Conservation (phyloP, 176 grass and related monocot genomes). For the Pontederia paniculata region DNA sequence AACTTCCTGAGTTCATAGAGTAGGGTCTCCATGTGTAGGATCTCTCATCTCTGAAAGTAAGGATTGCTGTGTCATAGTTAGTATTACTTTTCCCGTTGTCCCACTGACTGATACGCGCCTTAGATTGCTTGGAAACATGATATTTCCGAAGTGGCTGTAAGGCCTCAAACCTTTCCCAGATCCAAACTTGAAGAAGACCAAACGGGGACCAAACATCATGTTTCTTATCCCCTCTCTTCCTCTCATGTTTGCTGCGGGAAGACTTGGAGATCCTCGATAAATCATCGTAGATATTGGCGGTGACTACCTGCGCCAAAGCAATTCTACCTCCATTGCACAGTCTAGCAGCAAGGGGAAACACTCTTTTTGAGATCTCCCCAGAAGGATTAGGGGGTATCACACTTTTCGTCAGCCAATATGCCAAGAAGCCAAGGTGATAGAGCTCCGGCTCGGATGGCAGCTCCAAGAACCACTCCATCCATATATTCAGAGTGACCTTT, state of each 20-base stretch:
- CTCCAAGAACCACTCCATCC: constrained; percentile 50
- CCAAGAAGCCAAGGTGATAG: constrained; percentile 38
- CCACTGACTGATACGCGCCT: too few species aligned
- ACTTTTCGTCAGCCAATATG: constrained; percentile 41
- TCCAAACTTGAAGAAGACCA: constrained; percentile 51
- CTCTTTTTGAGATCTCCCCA: constrained; percentile 22
- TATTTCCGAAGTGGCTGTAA: too few species aligned
- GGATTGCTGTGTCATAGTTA: too few species aligned
- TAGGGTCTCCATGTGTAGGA: too few species aligned
- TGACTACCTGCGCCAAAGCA: too few species aligned
- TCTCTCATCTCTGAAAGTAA: too few species aligned
- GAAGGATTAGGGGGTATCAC: constrained; percentile 16
- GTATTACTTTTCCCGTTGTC: too few species aligned
- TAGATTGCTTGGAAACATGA: too few species aligned
- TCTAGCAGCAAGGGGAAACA: constrained; percentile 32
- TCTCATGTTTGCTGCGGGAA: not conserved
- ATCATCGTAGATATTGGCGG: constrained; percentile 42
- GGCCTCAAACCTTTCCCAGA: too few species aligned
- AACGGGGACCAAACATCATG: constrained; percentile 28
- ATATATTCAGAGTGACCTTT: constrained; percentile 28
- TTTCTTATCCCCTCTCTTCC: constrained; percentile 3
- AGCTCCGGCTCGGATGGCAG: constrained; percentile 34
- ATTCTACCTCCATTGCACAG: constrained; percentile 42
- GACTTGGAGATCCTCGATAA: constrained; percentile 22
- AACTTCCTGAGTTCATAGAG: constrained; percentile 9